phyloP scores from a whole-genome alignment of 306 rosid species.

The Prunus mume region DNA sequence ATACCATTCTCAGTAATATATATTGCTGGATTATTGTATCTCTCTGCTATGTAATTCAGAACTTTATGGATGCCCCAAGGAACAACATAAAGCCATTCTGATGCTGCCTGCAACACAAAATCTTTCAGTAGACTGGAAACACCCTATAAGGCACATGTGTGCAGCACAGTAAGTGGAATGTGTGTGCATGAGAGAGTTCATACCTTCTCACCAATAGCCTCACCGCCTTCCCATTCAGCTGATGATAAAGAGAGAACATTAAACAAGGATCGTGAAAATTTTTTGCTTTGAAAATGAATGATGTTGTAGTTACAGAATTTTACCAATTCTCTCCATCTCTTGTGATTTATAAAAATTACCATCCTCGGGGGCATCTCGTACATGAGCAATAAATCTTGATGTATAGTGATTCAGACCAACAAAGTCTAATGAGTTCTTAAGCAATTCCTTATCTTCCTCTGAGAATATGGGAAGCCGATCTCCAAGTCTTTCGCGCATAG shows the following conservation, averaged over 20 bases:
- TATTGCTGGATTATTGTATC: conserved; percentile 57
- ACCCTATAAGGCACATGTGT: not conserved
- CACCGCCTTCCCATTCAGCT: conserved; percentile 89
- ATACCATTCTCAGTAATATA: conserved; percentile 86
- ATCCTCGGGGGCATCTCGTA: conserved; percentile 30
- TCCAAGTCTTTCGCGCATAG: conserved; percentile 73
- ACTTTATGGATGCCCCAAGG: conserved; percentile 89
- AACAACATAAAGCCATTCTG: conserved; percentile 94
- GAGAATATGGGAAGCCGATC: conserved; percentile 81
- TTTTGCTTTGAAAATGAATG: not conserved
- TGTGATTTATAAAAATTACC: conserved; percentile 49
- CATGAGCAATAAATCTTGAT: conserved; percentile 77
- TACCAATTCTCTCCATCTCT: conserved; percentile 66
- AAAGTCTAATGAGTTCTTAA: conserved; percentile 65
- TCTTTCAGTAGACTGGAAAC: conserved; percentile 14
- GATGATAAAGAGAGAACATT: conserved; percentile 28
- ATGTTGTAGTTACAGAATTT: not conserved
- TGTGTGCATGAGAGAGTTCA: conserved; percentile 5
- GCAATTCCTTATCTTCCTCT: conserved; percentile 64
- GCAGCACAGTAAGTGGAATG: not conserved
- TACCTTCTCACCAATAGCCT: conserved; percentile 84
- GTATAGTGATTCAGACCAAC: conserved; percentile 87
- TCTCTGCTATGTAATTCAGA: conserved; percentile 62
- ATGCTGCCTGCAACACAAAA: conserved; percentile 76
- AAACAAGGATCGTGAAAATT: conserved; percentile 13